Percentiles rank a stretch among this genome's conserved stretches.
Evolutionary conservation across 495 filamentous ascomycete genomes (phyloP).

Genomic region (Amniculicola lignicola): DNA sequence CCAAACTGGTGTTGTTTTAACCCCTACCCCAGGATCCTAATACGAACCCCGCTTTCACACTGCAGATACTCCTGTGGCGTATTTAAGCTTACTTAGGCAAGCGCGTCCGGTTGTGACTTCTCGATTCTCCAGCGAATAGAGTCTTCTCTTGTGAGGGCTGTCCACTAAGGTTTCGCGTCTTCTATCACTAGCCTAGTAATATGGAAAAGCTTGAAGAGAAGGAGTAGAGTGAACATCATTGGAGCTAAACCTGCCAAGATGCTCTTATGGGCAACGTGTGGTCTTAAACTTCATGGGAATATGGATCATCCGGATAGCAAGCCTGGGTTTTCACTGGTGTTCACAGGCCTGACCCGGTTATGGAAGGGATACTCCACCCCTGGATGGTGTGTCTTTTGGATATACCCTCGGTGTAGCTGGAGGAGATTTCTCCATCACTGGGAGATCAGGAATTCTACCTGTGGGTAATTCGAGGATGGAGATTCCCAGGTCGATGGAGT

Average conservation of each 20-base stretch:
- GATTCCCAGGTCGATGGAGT: neutral
- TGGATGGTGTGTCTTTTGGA: neutral
- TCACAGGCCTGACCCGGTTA: conserved; percentile 6
- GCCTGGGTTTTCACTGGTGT: conserved; percentile 6
- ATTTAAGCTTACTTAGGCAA: conserved; percentile 13
- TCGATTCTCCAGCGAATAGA: neutral
- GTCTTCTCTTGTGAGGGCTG: neutral
- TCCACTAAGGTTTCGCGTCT: neutral
- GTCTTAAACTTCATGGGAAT: conserved; percentile 5
- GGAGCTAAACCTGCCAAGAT: conserved; percentile 9
- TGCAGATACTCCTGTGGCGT: conserved; percentile 10
- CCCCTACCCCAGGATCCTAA: neutral
- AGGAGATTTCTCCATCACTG: neutral
- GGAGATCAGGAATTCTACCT: conserved; percentile 5
- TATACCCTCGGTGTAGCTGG: neutral
- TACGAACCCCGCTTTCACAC: conserved; percentile 16
- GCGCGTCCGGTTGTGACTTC: neutral
- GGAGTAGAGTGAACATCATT: neutral
- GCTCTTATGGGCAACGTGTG: neutral
- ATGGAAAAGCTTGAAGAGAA: conserved; percentile 3
- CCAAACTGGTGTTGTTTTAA: conserved; percentile 10
- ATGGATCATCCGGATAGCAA: conserved; percentile 12
- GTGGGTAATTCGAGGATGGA: conserved; percentile 8
- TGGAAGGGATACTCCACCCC: neutral
- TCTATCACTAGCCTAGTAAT: conserved; percentile 8